phyloP scores from a whole-genome alignment of 192 early-diverging fungal species.

The Coemansia sp. region DNA sequence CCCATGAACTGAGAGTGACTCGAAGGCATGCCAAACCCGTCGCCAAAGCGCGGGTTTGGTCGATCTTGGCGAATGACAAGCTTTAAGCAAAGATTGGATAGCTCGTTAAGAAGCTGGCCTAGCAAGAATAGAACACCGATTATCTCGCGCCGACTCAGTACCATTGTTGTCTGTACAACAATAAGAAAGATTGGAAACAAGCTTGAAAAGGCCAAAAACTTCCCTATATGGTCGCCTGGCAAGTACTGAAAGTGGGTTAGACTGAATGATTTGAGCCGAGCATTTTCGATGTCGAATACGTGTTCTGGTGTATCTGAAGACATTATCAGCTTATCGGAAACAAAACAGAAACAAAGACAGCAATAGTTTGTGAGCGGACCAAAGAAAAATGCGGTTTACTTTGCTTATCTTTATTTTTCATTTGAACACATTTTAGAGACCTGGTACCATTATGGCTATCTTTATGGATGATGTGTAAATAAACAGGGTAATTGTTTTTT shows the following conservation, averaged over 20 bases:
- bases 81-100: conserved; percentile 37
- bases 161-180: conserved; percentile 40
- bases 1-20: conserved; percentile 57
- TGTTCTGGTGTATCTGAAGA: not conserved
- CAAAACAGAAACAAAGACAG: not conserved
- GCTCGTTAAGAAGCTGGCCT: conserved; percentile 50
- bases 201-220: conserved; percentile 36
- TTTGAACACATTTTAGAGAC: not conserved
- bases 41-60: conserved; percentile 39
- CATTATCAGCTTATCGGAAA: not conserved
- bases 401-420: not conserved
- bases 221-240: conserved; percentile 42
- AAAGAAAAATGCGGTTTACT: too few species aligned
- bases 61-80: conserved; percentile 23
- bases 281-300: not conserved
- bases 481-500: conserved; percentile 7
- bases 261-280: conserved; percentile 33
- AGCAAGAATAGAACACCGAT: conserved; percentile 27
- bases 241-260: conserved; percentile 52
- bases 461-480: not conserved
- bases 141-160: conserved; percentile 49
- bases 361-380: too few species aligned
- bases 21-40: conserved; percentile 56
- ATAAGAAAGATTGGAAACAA: conserved; percentile 51
- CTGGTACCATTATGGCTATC: not conserved